Conservation (phyloP, 805 yeast genomes). For the Brettanomyces sp. region DNA sequence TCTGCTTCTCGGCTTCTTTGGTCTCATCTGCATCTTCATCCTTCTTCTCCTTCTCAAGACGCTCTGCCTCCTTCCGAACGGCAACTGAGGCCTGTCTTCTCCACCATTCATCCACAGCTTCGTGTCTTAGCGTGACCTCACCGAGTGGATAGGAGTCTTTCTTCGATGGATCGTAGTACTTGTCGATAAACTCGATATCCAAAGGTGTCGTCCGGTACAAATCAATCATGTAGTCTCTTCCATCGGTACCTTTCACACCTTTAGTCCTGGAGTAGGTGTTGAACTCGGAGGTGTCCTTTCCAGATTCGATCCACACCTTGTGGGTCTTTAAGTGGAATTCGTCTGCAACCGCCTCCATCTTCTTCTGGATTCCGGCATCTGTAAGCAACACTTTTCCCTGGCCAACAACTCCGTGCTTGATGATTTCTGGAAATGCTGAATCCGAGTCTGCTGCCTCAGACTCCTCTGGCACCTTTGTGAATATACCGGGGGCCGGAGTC, state of each 20-base stretch:
- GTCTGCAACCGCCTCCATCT: conserved; percentile 55
- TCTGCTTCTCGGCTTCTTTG: conserved; percentile 8
- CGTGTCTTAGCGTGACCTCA: conserved; percentile 71
- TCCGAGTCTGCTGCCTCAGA: not conserved
- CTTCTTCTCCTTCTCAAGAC: conserved; percentile 18
- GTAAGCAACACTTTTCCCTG: conserved; percentile 38
- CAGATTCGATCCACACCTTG: conserved; percentile 39
- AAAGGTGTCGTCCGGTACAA: conserved; percentile 76
- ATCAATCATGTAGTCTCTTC: conserved; percentile 76
- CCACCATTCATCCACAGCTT: conserved; percentile 91
- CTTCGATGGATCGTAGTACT: conserved; percentile 33
- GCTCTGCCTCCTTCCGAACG: conserved; percentile 41
- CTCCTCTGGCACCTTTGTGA: conserved; percentile 27
- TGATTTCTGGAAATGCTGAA: conserved; percentile 32
- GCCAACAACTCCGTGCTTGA: conserved; percentile 69
- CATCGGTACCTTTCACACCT: conserved; percentile 80
- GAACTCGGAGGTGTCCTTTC: conserved; percentile 35
- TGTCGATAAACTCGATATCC: conserved; percentile 68
- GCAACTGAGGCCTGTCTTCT: conserved; percentile 49
- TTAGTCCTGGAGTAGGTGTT: conserved; percentile 71
- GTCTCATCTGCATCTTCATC: not conserved
- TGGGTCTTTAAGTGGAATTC: conserved; percentile 74
- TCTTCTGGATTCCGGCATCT: conserved; percentile 43
- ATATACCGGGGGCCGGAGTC: conserved; percentile 92
- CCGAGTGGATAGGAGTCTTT: conserved; percentile 72